Base-by-base conservation (phyloP, 2,329 filamentous ascomycete genomes). In the Cladosporium halotolerans region DNA sequence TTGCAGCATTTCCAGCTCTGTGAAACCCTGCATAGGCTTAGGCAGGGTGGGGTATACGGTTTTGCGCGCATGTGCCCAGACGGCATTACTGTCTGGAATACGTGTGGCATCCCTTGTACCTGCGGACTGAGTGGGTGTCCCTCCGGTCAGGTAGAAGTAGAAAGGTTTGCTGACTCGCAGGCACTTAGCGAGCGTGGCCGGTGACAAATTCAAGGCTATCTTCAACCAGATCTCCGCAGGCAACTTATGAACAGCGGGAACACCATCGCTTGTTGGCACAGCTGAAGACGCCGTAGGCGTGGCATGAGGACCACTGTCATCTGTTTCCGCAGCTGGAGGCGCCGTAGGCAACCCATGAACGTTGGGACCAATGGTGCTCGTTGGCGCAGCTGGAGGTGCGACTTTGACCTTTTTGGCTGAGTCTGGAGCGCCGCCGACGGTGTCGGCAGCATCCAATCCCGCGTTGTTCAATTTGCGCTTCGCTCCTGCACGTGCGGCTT, bases 1-100 rank as follows among this genome's bases (percentile, higher is more conserved):
- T 63, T 79, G 80, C 80, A 88, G 89, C 86, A 91, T 91, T 40
- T 85, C 80, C 58, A 88, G 73, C 68, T 93, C 88, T 40, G 80
- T 80, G 65, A 79, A 80, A 54, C 76, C 78, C 49, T 74, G 72
- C 46, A 92, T 74, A 28, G 88, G 88, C 53, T 77, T 76, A 44
- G 88, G 88, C 73, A 90, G 81, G 59, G 79, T 78, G 23, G 81
- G 81, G 72, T 81, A 80, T 67, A 81, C 84, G 16, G 73, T 70
- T 61, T 82, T 82, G 64, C 87, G 81, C 62, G 87, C 86, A 59
- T 76, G 73, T 65, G 79, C 79, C 88, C 88, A 92, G 62, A 92
- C 82, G 45, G 73, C 70, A 64, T 89, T 81, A 62, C 85, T 81
- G 64, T 79, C 79, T 61, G 78, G 62, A 67, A 72, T 60, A 11